These are phyloP conservation scores for Oropetium thomaeum DNA, from an alignment of 176 grass and related monocot genomes.

Conservation along the genomic window DNA sequence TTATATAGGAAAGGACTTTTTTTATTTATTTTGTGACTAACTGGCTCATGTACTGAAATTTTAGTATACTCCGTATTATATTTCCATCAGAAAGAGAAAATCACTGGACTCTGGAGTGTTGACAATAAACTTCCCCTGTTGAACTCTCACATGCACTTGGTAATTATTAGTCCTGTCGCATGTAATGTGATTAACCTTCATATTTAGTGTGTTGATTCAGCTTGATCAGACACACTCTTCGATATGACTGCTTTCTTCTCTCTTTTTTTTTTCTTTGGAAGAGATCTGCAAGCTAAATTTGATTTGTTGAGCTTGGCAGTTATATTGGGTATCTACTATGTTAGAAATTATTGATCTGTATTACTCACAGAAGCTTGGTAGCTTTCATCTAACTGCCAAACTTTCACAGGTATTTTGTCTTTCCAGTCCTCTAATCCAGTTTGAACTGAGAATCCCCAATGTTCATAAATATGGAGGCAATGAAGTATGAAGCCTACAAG, in stretches of 20 bases:
- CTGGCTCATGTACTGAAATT: not conserved
- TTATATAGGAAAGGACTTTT: not conserved
- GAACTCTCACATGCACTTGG: not conserved
- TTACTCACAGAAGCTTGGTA: not conserved
- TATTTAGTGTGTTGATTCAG: not conserved
- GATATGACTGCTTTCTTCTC: not conserved
- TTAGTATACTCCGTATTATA: not conserved
- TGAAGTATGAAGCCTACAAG: not conserved
- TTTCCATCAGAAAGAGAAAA: not conserved
- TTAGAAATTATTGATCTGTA: not conserved
- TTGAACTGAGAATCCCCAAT: not conserved
- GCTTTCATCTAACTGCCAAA: not conserved
- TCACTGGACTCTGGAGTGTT: not conserved
- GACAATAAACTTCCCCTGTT: not conserved
- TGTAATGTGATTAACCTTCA: not conserved
- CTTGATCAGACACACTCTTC: not conserved
- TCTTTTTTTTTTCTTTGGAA: too few species aligned
- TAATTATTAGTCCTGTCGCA: not conserved
- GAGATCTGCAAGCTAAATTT: not conserved
- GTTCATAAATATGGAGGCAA: not conserved
- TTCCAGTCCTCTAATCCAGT: not conserved
- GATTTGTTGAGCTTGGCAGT: not conserved
- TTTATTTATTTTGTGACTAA: not conserved
- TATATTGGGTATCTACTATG: not conserved
- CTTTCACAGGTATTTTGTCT: not conserved